Conservation (phyloP, 352 stramenopile species). For the Globisporangium apiculatum region DNA sequence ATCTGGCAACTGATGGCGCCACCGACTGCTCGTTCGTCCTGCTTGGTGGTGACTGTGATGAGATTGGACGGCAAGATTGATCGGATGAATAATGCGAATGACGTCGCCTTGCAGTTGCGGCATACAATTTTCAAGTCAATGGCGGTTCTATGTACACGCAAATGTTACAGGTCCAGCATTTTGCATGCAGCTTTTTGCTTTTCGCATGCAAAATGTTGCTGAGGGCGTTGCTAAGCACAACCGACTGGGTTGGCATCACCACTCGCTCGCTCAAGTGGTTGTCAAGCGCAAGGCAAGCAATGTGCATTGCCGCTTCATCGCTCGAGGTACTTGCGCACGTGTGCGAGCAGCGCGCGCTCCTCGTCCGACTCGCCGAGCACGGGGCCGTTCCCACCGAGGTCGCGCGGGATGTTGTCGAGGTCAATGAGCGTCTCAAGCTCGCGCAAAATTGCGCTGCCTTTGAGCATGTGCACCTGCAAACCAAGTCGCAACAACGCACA, state of each 20-base stretch:
- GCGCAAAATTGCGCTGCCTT: slow-evolving; percentile 66
- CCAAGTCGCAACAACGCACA: neutral
- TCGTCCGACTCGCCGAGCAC: slow-evolving; percentile 63
- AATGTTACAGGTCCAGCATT: too few relatives aligned
- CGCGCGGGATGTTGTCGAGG: slow-evolving; percentile 54
- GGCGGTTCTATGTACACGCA: too few relatives aligned
- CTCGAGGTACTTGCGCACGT: slow-evolving; percentile 67
- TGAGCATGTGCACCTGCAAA: slow-evolving; percentile 70
- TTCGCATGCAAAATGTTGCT: too few relatives aligned
- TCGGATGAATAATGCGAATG: too few relatives aligned
- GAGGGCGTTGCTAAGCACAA: too few relatives aligned
- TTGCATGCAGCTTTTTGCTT: too few relatives aligned
- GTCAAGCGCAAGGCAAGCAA: too few relatives aligned
- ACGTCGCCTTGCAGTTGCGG: too few relatives aligned
- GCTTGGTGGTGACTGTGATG: slow-evolving; percentile 1
- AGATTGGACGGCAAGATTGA: too few relatives aligned
- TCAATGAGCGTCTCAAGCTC: slow-evolving; percentile 72
- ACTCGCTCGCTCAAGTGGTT: slow-evolving; percentile 1
- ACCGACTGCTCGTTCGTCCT: neutral
- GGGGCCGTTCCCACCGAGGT: slow-evolving; percentile 57
- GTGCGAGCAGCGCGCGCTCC: slow-evolving; percentile 48
- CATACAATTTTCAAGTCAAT: too few relatives aligned
- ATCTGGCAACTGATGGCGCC: too few relatives aligned
- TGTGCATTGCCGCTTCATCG: neutral
- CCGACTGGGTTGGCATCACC: neutral